Conservation (phyloP, 495 filamentous ascomycete species). For the Podospora pseudoanserina region DNA sequence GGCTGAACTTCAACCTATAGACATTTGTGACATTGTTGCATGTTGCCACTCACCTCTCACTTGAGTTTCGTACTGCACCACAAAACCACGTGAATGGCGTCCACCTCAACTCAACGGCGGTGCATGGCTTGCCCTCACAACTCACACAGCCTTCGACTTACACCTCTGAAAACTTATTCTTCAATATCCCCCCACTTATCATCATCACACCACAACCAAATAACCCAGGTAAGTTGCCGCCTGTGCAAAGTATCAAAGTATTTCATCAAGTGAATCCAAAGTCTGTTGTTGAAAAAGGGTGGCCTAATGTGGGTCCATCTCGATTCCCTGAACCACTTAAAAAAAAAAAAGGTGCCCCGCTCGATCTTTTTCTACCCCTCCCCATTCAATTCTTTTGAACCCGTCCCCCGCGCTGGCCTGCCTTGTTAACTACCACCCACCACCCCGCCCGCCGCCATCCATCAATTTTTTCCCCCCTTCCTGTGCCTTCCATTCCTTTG, state of each 20-base stretch:
- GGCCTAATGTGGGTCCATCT: neutral
- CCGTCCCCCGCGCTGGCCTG: neutral
- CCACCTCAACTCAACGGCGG: neutral
- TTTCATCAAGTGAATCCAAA: neutral
- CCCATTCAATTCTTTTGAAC: neutral
- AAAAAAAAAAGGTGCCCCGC: neutral
- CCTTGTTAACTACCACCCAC: neutral
- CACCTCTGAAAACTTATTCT: neutral
- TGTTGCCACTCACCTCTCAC: neutral
- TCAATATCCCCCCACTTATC: neutral
- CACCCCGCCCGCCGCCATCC: neutral
- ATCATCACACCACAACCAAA: neutral
- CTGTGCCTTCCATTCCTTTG: slow-evolving; percentile 4
- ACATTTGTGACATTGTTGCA: neutral
- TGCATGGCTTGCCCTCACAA: neutral
- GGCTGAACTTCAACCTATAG: neutral
- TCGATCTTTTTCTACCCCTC: neutral
- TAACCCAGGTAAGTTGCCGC: neutral
- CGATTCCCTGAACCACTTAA: neutral
- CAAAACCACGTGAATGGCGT: neutral
- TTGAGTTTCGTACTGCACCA: neutral
- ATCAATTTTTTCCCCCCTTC: slow-evolving; percentile 13
- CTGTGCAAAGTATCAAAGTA: neutral
- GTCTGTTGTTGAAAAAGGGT: neutral
- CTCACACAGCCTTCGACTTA: neutral